These are phyloP conservation scores for Wickerhamomyces bovis DNA, from an alignment of 805 yeast species.

Conservation along the genomic window DNA sequence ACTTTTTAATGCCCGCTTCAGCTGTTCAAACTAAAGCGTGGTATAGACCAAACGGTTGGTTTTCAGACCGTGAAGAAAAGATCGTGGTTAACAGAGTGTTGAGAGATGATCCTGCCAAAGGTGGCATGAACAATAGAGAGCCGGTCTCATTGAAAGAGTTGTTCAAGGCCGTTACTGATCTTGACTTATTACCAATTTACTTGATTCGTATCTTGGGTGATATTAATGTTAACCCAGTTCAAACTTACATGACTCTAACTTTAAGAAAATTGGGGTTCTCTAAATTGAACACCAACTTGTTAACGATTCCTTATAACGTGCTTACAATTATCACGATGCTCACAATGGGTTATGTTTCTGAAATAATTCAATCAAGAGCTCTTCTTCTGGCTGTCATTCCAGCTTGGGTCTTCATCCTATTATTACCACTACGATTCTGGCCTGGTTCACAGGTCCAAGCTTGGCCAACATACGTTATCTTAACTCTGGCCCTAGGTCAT, in stretches of 20 bases:
- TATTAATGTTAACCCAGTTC: constrained; percentile 32
- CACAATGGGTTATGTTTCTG: constrained; percentile 31
- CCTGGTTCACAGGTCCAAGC: constrained; percentile 30
- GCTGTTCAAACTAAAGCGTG: constrained; percentile 46
- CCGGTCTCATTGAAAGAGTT: constrained; percentile 39
- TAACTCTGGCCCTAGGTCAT: constrained; percentile 32
- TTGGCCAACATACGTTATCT: constrained; percentile 39
- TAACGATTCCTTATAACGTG: constrained; percentile 45
- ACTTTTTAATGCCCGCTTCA: constrained; percentile 49
- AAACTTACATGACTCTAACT: constrained; percentile 41
- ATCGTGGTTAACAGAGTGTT: constrained; percentile 53
- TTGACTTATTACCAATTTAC: constrained; percentile 51
- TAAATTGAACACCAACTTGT: constrained; percentile 45
- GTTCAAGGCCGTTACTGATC: constrained; percentile 38
- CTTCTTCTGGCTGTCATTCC: constrained; percentile 23
- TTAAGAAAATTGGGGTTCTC: constrained; percentile 45
- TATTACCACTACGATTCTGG: constrained; percentile 34
- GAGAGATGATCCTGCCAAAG: constrained; percentile 59
- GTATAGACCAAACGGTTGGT: constrained; percentile 46
- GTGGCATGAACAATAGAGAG: constrained; percentile 59
- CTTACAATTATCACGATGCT: constrained; percentile 33
- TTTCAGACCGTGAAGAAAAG: constrained; percentile 47
- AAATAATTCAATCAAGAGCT: constrained; percentile 29
- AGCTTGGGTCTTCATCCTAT: constrained; percentile 33
- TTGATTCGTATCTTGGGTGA: constrained; percentile 38